Evolutionary conservation across 805 yeast genomes (phyloP).

Genomic region (Saturnispora galanensis): DNA sequence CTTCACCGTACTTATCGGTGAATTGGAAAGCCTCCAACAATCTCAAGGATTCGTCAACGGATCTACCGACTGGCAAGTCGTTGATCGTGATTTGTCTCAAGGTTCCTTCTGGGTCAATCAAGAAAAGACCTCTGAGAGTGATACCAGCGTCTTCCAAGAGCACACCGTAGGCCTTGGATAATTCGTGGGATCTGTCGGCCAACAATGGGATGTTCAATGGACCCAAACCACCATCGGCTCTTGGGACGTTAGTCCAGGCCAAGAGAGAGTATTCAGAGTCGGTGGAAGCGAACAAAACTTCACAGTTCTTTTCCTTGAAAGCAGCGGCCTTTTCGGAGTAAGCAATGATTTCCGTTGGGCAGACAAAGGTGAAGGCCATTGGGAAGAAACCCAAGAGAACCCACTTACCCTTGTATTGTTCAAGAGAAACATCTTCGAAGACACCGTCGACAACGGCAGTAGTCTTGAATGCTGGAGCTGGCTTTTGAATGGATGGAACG

Average conservation of each 20-base stretch:
- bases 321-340: constrained; percentile 91
- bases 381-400: constrained; percentile 95
- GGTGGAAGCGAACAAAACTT: constrained; percentile 92
- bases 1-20: constrained; percentile 98
- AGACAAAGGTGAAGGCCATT: constrained; percentile 97
- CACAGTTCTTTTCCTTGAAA: constrained; percentile 79
- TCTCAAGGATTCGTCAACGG: constrained; percentile 96
- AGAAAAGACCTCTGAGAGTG: constrained; percentile 95
- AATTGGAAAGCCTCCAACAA: constrained; percentile 98
- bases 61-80: constrained; percentile 99
- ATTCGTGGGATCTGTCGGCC: constrained; percentile 94
- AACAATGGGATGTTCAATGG: constrained; percentile 87
- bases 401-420: constrained; percentile 97
- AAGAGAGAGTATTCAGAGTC: constrained; percentile 96
- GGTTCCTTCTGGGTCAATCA: constrained; percentile 91
- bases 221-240: constrained; percentile 98
- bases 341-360: constrained; percentile 99
- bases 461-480: constrained; percentile 94
- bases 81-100: constrained; percentile 96
- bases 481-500: constrained; percentile 75
- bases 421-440: constrained; percentile 91
- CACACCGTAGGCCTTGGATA: constrained; percentile 95
- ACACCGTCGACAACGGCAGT: constrained; percentile 96
- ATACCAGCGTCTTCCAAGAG: constrained; percentile 93
- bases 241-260: constrained; percentile 96